A percentile compares a stretch with the other conserved stretches of the same genome.
phyloP scores from a whole-genome alignment of 257 asterid genomes.

The Gentiana macrophylla region DNA sequence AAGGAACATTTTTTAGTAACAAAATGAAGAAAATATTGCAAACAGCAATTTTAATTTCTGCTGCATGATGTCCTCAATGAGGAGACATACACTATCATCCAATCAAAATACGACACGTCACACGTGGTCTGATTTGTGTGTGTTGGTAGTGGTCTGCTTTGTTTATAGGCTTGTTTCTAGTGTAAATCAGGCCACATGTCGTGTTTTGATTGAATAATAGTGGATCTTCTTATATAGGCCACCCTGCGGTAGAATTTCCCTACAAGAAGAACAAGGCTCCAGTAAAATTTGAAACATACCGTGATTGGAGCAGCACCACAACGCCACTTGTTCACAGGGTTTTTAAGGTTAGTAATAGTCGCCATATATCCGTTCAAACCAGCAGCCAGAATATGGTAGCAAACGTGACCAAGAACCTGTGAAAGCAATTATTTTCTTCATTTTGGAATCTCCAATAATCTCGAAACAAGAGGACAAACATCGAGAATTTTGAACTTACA shows the following conservation, averaged over 20 bases:
- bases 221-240: no score
- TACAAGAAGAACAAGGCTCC: neutral
- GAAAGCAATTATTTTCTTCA: conserved; percentile 5
- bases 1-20: neutral
- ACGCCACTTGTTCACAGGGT: conserved; percentile 83
- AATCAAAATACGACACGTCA: no score
- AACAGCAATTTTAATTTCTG: no score
- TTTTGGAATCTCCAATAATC: neutral
- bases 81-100: no score
- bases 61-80: no score
- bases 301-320: conserved; percentile 98
- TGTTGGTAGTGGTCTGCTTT: no score
- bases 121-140: no score
- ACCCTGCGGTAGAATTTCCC: no score
- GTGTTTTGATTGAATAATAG: no score
- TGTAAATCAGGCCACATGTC: no score
- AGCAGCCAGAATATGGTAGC: conserved; percentile 78
- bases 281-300: conserved; percentile 28
- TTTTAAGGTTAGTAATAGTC: conserved; percentile 74
- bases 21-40: no score
- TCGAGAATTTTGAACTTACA: conserved; percentile 1
- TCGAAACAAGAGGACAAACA: neutral
- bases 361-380: conserved; percentile 94
- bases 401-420: conserved; percentile 88
- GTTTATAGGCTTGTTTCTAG: no score